phyloP scores from a whole-genome alignment of 495 filamentous ascomycete species.

The Penicillium lividum region DNA sequence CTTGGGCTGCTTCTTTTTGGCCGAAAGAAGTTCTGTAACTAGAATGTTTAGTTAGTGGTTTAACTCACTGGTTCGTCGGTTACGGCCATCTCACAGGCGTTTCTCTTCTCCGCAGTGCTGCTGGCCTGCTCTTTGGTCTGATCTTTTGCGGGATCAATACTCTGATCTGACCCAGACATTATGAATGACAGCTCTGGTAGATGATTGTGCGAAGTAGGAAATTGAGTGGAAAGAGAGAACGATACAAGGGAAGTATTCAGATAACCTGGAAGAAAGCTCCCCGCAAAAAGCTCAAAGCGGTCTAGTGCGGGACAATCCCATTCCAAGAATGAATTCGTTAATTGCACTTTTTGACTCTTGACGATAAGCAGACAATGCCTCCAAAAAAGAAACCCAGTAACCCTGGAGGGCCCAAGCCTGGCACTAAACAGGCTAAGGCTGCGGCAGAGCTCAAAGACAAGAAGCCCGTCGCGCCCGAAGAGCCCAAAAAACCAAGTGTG shows the following conservation, averaged over 20 bases:
- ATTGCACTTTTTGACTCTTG: conserved; percentile 3
- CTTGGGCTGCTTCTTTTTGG: conserved; percentile 53
- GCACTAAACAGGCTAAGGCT: conserved; percentile 49
- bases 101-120: conserved; percentile 37
- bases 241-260: background rate
- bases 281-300: conserved; percentile 32
- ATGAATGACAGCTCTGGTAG: background rate
- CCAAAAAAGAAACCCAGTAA: conserved; percentile 47
- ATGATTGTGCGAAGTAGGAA: background rate
- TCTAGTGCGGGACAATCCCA: conserved; percentile 38
- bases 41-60: background rate
- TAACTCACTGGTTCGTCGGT: background rate
- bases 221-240: background rate
- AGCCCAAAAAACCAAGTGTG: conserved; percentile 74
- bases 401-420: conserved; percentile 42
- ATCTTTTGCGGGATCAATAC: background rate
- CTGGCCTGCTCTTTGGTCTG: conserved; percentile 6
- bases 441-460: conserved; percentile 41
- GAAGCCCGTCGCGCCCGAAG: conserved; percentile 44
- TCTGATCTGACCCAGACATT: background rate
- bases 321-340: conserved; percentile 13
- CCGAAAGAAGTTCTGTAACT: conserved; percentile 72
- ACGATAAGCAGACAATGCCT: conserved; percentile 30
- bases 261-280: conserved; percentile 14
- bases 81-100: conserved; percentile 39